A percentile compares a stretch with the other conserved stretches of the same genome.
These are phyloP conservation scores for Microascus cirrosus DNA, from an alignment of 2,329 filamentous ascomycete genomes.

Conservation along the genomic window DNA sequence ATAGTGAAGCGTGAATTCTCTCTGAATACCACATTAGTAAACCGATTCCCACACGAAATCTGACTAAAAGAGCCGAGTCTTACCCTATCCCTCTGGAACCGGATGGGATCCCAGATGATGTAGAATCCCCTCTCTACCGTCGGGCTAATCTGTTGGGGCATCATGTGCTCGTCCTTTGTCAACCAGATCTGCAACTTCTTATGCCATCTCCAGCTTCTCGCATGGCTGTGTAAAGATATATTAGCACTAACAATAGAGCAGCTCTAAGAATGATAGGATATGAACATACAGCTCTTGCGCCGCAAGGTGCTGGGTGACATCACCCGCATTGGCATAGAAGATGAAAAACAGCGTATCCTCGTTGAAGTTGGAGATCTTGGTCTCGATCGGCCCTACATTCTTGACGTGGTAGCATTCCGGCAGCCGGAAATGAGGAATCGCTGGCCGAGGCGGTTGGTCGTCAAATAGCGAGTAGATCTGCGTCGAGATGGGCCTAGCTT, in stretches of 20 bases:
- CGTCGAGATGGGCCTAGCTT: constrained; percentile 38
- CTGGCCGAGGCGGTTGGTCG: constrained; percentile 44
- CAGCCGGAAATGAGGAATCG: constrained; percentile 43
- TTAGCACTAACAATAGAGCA: constrained; percentile 5
- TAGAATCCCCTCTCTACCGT: constrained; percentile 55
- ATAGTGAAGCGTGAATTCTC: constrained; percentile 51
- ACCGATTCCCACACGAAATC: neutral
- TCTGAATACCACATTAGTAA: constrained; percentile 23
- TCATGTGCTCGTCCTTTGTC: constrained; percentile 57
- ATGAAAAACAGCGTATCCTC: constrained; percentile 61
- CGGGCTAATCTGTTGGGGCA: constrained; percentile 45
- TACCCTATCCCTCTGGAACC: constrained; percentile 54
- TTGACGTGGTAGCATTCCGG: constrained; percentile 58
- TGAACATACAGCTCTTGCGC: constrained; percentile 48
- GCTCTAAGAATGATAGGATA: neutral
- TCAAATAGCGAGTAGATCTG: constrained; percentile 53
- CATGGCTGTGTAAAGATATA: constrained; percentile 29
- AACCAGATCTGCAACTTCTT: constrained; percentile 57
- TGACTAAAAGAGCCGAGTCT: neutral
- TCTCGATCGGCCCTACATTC: constrained; percentile 54
- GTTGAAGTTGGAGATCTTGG: constrained; percentile 55
- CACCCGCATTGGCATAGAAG: constrained; percentile 55
- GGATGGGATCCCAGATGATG: constrained; percentile 52
- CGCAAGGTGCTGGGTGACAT: constrained; percentile 52
- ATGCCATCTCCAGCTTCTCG: constrained; percentile 58